Percentiles rank a stretch among this genome's conserved stretches.
Conservation (phyloP, 192 early-diverging fungal species). For the Physocladia obscura region DNA sequence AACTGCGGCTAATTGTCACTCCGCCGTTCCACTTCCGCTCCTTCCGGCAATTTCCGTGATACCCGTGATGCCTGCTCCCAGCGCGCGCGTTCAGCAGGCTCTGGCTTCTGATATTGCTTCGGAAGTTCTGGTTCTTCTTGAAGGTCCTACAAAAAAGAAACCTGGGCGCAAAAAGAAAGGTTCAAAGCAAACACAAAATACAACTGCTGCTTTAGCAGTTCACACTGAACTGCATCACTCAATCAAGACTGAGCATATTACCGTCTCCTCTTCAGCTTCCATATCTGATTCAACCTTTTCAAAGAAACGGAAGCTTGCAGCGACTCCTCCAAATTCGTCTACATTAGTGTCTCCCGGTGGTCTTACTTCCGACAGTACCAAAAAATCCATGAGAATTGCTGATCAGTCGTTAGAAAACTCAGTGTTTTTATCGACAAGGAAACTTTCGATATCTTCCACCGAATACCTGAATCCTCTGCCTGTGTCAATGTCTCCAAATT, state of each 20-base stretch:
- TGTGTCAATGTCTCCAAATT: not conserved
- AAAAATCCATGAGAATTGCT: not conserved
- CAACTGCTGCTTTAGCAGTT: not conserved
- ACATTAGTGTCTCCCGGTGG: not conserved
- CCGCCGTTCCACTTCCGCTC: not conserved
- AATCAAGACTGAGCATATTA: no score
- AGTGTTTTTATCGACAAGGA: slow-evolving; percentile 7
- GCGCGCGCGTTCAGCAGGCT: not conserved
- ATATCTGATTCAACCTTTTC: not conserved
- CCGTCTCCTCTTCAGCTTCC: not conserved
- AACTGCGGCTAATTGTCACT: not conserved
- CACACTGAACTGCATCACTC: not conserved
- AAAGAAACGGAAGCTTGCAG: not conserved
- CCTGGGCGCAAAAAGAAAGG: slow-evolving; percentile 32
- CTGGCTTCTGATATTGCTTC: slow-evolving; percentile 17
- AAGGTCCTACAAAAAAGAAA: slow-evolving; percentile 25
- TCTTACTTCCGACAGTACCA: slow-evolving; percentile 5
- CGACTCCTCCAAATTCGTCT: not conserved
- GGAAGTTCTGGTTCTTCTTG: slow-evolving; percentile 20
- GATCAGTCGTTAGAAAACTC: no score
- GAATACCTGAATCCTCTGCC: slow-evolving; percentile 35
- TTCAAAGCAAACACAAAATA: not conserved
- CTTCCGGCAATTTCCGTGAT: not conserved
- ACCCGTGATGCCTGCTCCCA: not conserved
- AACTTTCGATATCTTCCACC: slow-evolving; percentile 14